phyloP scores from a whole-genome alignment of 2,329 filamentous ascomycete genomes.

The Cercospora zeina region DNA sequence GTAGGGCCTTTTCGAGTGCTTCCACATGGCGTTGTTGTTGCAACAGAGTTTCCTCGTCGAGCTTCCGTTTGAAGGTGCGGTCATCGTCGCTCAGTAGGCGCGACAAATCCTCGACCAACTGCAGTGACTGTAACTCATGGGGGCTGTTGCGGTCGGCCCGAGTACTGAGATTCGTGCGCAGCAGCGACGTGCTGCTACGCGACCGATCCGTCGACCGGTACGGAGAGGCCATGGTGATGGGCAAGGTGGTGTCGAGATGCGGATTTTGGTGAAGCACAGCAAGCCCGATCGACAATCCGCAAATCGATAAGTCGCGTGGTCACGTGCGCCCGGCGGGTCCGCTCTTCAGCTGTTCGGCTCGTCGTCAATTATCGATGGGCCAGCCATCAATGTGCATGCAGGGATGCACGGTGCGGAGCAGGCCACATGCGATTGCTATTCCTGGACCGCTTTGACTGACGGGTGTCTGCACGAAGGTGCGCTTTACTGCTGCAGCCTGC shows the following conservation, averaged over 20 bases:
- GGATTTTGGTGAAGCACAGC: background rate
- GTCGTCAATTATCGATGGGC: background rate
- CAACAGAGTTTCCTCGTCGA: slow-evolving; percentile 25
- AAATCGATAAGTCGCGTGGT: background rate
- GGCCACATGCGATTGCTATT: slow-evolving; percentile 1
- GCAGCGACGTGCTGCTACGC: slow-evolving; percentile 23
- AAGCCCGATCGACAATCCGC: background rate
- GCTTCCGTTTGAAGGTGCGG: slow-evolving; percentile 22
- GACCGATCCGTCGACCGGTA: slow-evolving; percentile 19
- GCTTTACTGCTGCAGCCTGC: background rate
- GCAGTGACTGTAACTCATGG: slow-evolving; percentile 6
- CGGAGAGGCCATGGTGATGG: slow-evolving; percentile 24
- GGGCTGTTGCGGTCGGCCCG: slow-evolving; percentile 15
- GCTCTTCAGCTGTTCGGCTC: background rate
- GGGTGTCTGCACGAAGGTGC: background rate
- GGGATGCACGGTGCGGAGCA: background rate
- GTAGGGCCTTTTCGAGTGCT: slow-evolving; percentile 26
- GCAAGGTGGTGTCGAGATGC: background rate
- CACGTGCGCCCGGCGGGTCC: background rate
- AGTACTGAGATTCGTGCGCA: slow-evolving; percentile 18
- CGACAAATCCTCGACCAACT: slow-evolving; percentile 24
- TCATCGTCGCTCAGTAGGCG: slow-evolving; percentile 26
- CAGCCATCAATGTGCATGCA: background rate
- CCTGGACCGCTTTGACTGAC: background rate
- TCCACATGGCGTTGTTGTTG: slow-evolving; percentile 28